Evolutionary conservation across 1,139 yeast genomes (phyloP).

Genomic region (Hemisphaericaspora subhashii): DNA sequence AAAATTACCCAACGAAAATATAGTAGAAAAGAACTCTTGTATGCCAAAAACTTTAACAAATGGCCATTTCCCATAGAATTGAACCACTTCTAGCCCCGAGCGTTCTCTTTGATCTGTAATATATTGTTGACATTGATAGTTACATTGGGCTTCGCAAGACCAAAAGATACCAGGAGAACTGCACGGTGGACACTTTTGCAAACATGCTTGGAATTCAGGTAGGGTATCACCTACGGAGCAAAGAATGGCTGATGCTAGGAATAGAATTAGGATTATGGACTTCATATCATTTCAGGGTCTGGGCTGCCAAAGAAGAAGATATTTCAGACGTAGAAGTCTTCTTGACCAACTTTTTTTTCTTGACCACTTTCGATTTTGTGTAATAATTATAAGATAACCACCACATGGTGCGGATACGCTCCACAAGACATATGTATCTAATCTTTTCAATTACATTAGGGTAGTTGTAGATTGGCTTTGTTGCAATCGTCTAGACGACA

Average conservation of each 20-base stretch:
- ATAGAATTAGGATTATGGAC: neutral
- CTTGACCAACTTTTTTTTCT: too few species aligned
- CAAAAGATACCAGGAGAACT: slow-evolving; percentile 20
- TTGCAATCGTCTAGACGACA: too few species aligned
- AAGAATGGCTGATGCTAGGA: neutral
- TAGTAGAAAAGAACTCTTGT: slow-evolving; percentile 38
- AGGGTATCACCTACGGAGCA: slow-evolving; percentile 31
- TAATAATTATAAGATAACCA: too few species aligned
- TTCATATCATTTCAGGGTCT: slow-evolving; percentile 1
- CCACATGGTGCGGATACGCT: too few species aligned
- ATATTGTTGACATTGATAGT: slow-evolving; percentile 43
- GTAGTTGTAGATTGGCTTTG: too few species aligned
- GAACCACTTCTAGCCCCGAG: slow-evolving; percentile 30
- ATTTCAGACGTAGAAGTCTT: too few species aligned
- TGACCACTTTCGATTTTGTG: too few species aligned
- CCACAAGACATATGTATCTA: too few species aligned
- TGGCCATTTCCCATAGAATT: slow-evolving; percentile 51
- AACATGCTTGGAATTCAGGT: slow-evolving; percentile 28
- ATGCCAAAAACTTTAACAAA: slow-evolving; percentile 38
- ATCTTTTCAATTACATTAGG: too few species aligned
- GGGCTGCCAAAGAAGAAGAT: too few species aligned
- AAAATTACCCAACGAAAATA: slow-evolving; percentile 43
- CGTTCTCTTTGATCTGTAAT: slow-evolving; percentile 27
- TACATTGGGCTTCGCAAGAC: slow-evolving; percentile 43
- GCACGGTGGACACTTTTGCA: slow-evolving; percentile 20